A percentile compares a stretch with the other conserved stretches of the same genome.
phyloP scores from a whole-genome alignment of 1,139 yeast species.

The Pichia sp. region DNA sequence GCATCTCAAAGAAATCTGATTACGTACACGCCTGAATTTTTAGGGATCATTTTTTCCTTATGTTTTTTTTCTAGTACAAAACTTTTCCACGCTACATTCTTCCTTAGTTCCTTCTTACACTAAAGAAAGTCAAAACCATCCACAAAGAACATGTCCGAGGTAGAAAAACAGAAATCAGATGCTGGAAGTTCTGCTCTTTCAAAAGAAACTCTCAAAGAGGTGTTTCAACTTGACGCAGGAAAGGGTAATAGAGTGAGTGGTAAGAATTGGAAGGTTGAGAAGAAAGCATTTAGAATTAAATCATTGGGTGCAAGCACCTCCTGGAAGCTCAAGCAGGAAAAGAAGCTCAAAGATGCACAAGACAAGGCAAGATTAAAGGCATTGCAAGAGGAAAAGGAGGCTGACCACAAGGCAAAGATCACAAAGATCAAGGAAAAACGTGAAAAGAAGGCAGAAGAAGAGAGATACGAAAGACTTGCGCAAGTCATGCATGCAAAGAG shows the following conservation, averaged over 20 bases:
- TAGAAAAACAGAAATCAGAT: too few relatives aligned
- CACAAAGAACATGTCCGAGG: not conserved
- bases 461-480: slow-evolving; percentile 64
- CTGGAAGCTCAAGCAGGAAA: slow-evolving; percentile 25
- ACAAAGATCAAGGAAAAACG: slow-evolving; percentile 55
- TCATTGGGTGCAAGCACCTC: slow-evolving; percentile 23
- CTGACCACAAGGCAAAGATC: slow-evolving; percentile 41
- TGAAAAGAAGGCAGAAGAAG: slow-evolving; percentile 66
- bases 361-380: slow-evolving; percentile 35
- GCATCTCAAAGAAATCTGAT: too few relatives aligned
- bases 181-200: slow-evolving; percentile 6
- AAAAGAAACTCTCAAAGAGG: slow-evolving; percentile 6
- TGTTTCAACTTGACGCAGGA: slow-evolving; percentile 27
- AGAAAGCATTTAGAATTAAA: slow-evolving; percentile 42
- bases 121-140: too few relatives aligned
- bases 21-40: too few relatives aligned
- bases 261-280: slow-evolving; percentile 43
- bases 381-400: slow-evolving; percentile 55
- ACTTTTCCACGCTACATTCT: not conserved
- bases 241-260: slow-evolving; percentile 45
- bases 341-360: slow-evolving; percentile 24
- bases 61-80: not conserved
- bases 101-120: not conserved
- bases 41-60: slow-evolving; percentile 4
- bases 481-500: slow-evolving; percentile 71